These are phyloP conservation scores for Rossbeevera mucosa DNA, from an alignment of 768 basidiomycete genomes.

Conservation along the genomic window DNA sequence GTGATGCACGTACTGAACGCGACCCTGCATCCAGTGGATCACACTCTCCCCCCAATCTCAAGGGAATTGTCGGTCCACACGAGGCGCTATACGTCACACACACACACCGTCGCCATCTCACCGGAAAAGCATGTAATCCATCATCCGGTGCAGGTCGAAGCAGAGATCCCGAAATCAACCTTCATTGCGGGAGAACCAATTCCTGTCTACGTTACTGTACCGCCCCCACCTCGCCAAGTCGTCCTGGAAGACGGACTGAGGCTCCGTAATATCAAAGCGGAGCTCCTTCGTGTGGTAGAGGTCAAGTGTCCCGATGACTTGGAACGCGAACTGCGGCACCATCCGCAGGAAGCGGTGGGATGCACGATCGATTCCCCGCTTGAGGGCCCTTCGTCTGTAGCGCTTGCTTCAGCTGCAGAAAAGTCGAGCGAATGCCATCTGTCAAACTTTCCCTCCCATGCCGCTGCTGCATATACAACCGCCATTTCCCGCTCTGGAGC, in stretches of 20 bases:
- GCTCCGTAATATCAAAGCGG: conserved; percentile 75
- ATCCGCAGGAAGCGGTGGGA: conserved; percentile 18
- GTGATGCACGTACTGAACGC: conserved; percentile 69
- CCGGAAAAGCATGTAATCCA: conserved; percentile 57
- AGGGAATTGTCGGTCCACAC: conserved; percentile 67
- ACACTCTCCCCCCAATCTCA: conserved; percentile 36
- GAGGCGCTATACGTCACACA: conserved; percentile 66
- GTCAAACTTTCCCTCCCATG: conserved; percentile 36
- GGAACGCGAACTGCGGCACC: conserved; percentile 32
- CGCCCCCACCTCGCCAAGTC: conserved; percentile 63
- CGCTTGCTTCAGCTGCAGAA: conserved; percentile 20
- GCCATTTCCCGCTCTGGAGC: conserved; percentile 84
- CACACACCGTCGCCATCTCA: conserved; percentile 47
- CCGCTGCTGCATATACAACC: conserved; percentile 43
- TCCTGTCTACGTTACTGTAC: conserved; percentile 75
- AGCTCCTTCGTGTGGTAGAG: conserved; percentile 66
- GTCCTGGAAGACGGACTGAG: conserved; percentile 68
- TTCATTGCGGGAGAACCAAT: conserved; percentile 72
- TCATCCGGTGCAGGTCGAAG: conserved; percentile 62
- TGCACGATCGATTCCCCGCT: conserved; percentile 10
- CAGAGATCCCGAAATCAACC: conserved; percentile 66
- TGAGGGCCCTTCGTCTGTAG: conserved; percentile 32
- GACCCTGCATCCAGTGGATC: conserved; percentile 51
- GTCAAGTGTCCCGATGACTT: conserved; percentile 43
- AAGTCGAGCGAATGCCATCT: conserved; percentile 36